phyloP scores from a whole-genome alignment of 1,284 basidiomycete species.

The Thecaphora thlaspeos region DNA sequence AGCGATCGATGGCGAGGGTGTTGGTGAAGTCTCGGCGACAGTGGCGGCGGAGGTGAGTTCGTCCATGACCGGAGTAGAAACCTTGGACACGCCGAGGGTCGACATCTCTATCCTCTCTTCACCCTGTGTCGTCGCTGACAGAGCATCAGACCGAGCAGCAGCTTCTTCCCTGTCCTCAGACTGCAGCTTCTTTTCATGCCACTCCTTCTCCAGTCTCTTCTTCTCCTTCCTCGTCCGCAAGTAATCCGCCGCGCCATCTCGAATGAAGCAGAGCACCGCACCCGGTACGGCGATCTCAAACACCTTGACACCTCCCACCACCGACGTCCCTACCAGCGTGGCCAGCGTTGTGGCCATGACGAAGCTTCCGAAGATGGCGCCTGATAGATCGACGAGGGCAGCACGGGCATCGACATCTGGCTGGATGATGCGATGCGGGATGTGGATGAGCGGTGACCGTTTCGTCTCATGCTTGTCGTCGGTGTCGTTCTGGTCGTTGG shows the following conservation, averaged over 20 bases:
- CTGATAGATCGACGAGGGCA: conserved; percentile 62
- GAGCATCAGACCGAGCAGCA: neutral
- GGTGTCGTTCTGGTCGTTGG: conserved; percentile 1
- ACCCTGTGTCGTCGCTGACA: conserved; percentile 9
- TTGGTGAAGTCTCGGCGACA: neutral
- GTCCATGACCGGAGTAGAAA: neutral
- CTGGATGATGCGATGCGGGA: conserved; percentile 60
- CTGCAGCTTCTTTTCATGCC: conserved; percentile 11
- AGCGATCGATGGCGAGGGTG: neutral
- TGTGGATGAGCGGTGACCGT: conserved; percentile 46
- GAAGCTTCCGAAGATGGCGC: conserved; percentile 62
- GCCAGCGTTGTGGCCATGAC: conserved; percentile 64
- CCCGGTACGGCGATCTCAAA: conserved; percentile 79
- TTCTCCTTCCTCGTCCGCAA: conserved; percentile 19
- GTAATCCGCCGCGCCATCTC: conserved; percentile 69
- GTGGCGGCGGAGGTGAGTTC: neutral
- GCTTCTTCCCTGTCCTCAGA: conserved; percentile 2
- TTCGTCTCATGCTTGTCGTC: conserved; percentile 1
- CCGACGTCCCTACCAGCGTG: conserved; percentile 65
- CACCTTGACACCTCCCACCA: conserved; percentile 64
- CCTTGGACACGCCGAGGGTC: conserved; percentile 6
- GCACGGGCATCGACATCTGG: conserved; percentile 61
- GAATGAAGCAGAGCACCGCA: conserved; percentile 70
- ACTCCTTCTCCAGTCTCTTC: conserved; percentile 4
- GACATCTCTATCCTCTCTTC: conserved; percentile 23